phyloP scores from a whole-genome alignment of 208 protist species.

The Strigomonas culicis region DNA sequence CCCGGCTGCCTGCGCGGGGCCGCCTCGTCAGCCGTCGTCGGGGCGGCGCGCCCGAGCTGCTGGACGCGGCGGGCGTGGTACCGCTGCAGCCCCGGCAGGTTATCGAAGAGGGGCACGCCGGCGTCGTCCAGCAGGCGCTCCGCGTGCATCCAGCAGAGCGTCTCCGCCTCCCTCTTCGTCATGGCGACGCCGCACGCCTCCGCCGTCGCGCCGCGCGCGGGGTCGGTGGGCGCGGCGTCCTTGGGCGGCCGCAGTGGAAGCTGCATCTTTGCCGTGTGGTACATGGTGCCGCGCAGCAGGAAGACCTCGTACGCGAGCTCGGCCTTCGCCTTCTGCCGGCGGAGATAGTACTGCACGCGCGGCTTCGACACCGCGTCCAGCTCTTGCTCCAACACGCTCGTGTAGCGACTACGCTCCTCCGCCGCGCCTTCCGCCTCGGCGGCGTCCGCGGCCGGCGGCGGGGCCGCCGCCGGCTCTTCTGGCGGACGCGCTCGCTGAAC shows the following conservation, averaged over 20 bases:
- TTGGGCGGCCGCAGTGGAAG: no score
- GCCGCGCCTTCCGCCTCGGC: not conserved
- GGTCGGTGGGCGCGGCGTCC: not conserved
- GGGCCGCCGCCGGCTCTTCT: not conserved
- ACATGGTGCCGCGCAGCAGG: constrained; percentile 31
- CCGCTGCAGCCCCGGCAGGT: constrained; percentile 71
- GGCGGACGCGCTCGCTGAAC: no score
- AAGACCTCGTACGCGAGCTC: not conserved
- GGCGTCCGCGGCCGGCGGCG: not conserved
- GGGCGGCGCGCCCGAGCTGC: constrained; percentile 38
- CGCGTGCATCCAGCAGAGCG: constrained; percentile 90
- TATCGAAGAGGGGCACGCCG: constrained; percentile 74
- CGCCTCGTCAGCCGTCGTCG: not conserved
- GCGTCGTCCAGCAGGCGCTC: constrained; percentile 71
- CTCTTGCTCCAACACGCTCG: constrained; percentile 35
- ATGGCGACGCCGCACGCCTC: constrained; percentile 49
- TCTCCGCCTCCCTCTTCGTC: constrained; percentile 80
- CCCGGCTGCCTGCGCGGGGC: no score
- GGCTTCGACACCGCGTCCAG: constrained; percentile 59
- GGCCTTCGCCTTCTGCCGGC: constrained; percentile 25
- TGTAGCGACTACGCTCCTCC: constrained; percentile 15
- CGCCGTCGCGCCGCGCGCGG: not conserved
- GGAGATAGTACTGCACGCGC: constrained; percentile 85
- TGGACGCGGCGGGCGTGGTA: constrained; percentile 55
- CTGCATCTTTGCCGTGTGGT: constrained; percentile 38